Base-by-base conservation (phyloP, 495 filamentous ascomycete species). In the Tuber calosporum region DNA sequence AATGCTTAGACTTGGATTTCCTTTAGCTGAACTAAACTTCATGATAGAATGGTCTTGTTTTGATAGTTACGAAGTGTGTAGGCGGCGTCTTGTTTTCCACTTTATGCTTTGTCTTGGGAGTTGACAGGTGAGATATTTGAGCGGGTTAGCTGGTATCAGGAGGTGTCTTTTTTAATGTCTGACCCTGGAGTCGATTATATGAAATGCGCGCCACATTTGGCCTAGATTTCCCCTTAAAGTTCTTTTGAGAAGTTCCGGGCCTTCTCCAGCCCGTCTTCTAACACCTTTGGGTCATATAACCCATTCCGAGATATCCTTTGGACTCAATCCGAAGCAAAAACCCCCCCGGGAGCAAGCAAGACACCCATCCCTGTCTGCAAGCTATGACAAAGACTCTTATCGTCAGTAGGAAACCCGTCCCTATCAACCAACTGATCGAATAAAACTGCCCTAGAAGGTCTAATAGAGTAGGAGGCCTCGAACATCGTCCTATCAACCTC, bases 401-500 rank as follows among this genome's bases (percentile, higher is more conserved):
- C 91, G 75, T 96, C 87, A 1, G 96, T 86, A 2, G 89, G 40
- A 15, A 19, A 84, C 2, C 93, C 92, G 26, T 87, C 82, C 72
- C 84, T 85, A 71, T 86, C 84, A 6, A 76, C 84, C 74, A 97
- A 92, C 73, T 87, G 88, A 36, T 96, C 85, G 78, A 96, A 90
- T 1, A 91, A 91, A 6, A 91, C 96, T 3, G 93, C 96, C 4
- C 91, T 93, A 22, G 88, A 89, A 13, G 93, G 93, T 81, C 88
- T 92, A 5, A 88, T 84, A 91, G n/a, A n/a, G n/a, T 92, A 94
- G 82, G 0, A 82, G 82, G 77, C 40, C 17, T 87, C 83, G 74
- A 89, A 93, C 1, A 87, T 85, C 81, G 85, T 85, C 34, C 87
- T 84, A 75, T 93, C 86, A 39, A 86, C 83, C 36, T 88, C 84